Percentiles rank a stretch among this genome's conserved stretches.
phyloP scores from a whole-genome alignment of 192 early-diverging fungal genomes.

The Dimargaris cristalligena region DNA sequence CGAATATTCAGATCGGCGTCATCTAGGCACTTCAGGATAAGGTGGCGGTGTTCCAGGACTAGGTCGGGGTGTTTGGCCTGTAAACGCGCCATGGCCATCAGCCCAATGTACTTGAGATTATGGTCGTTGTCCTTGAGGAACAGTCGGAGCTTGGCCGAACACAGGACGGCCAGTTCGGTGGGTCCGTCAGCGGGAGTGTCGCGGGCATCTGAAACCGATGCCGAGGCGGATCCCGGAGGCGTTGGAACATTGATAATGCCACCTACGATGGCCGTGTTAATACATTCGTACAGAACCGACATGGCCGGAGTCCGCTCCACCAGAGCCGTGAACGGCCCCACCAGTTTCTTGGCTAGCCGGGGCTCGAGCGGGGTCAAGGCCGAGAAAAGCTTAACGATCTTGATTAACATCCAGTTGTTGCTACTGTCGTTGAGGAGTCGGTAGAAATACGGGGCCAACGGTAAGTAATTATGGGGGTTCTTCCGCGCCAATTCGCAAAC shows the following conservation, averaged over 20 bases:
- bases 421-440: conserved; percentile 70
- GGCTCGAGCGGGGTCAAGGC: conserved; percentile 85
- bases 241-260: conserved; percentile 52
- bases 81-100: conserved; percentile 70
- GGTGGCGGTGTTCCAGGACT: conserved; percentile 63
- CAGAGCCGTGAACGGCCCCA: conserved; percentile 63
- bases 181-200: conserved; percentile 23
- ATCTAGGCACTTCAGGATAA: conserved; percentile 76
- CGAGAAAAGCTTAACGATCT: conserved; percentile 95
- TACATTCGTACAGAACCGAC: conserved; percentile 96
- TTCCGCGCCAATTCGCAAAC: conserved; percentile 88
- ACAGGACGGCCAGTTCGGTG: conserved; percentile 54
- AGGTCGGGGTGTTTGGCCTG: conserved; percentile 68
- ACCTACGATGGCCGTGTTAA: conserved; percentile 81
- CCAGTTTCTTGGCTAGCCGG: conserved; percentile 74
- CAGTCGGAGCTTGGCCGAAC: conserved; percentile 57
- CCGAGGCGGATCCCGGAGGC: conserved; percentile 30
- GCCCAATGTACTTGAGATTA: conserved; percentile 84
- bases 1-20: conserved; percentile 87
- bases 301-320: conserved; percentile 82
- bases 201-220: conserved; percentile 17
- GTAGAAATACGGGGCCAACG: conserved; percentile 88
- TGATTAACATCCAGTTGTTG: conserved; percentile 99
- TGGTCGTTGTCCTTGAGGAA: conserved; percentile 82
- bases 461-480: conserved; percentile 86